Evolutionary conservation across 495 filamentous ascomycete genomes (phyloP), one percentile per base, ranked within the genome.

Genomic region (Talaromyces thailandensis): DNA sequence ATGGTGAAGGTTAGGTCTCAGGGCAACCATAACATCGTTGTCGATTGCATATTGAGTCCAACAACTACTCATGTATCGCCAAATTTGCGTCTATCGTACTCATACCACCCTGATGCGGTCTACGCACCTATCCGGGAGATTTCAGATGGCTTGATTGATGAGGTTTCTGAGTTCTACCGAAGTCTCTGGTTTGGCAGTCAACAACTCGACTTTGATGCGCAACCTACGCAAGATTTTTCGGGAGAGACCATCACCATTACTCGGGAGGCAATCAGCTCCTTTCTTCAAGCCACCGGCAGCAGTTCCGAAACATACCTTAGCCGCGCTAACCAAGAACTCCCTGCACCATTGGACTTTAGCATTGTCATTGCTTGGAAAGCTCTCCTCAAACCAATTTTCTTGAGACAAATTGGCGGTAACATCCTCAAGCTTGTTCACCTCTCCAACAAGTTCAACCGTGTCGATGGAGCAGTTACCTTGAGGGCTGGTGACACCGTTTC

Each of bases 321-420:
- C 61, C 85, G 92, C 24, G 92, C 93, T 51, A 93, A 91, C 62
- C 97, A 97, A 78, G 88, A 90, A 70, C 89, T 95, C 66, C 92
- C 86, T 66, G 95, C 94, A 16, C 94, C 95, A 45, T 97, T 98
- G 95, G 94, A 98, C 73, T 98, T 97, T 66, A 93, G 94, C 61
- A 97, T 98, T 63, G 94, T 97, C 26, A 90, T 95, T 24, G 94
- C 93, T 64, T 98, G 94, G 94, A 96, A 98, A 74, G 93, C 94
- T 45, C 96, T 98, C 71, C 96, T 89, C 25, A 96, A 96, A 79
- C 92, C 94, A 0, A 96, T 97, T 70, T 97, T 98, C 82, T 93
- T 93, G 64, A 84, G 89, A 63, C 88, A 83, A 62, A 95, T 97
- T 64, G 93, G 97, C 66, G 94, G 94, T 40, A 94, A 98, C 71